Base-by-base conservation (phyloP, 169 alveolate genomes). In the Besnoitia besnoiti region DNA sequence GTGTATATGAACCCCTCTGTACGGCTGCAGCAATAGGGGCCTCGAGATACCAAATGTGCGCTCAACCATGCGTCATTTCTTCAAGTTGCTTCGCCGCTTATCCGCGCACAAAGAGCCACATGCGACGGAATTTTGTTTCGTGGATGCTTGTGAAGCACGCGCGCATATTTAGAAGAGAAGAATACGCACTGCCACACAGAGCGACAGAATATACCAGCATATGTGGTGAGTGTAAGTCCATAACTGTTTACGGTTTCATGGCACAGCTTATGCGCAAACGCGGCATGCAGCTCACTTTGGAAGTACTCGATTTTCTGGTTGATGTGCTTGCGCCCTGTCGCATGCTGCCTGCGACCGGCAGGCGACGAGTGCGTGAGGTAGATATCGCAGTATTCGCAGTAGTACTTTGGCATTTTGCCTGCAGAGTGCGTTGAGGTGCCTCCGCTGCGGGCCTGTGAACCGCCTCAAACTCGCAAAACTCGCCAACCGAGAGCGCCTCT, bases 311-410 rank as follows among this genome's bases (percentile, higher is more conserved):
- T 98, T 96, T 99, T 99, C 94, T 98, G 98, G 94, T 98, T 98
- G 61, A 98, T 98, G 94, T 99, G 99, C 95, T 98, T 98, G 85
- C 99, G 96, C 8, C 99, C 99, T 55, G 96, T 95, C 46, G 98
- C 96, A 91, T 99, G 99, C 95, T 99, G 99, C 92, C 98, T 97
- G 90, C 99, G 97, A 40, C 99, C 99, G 35, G 98, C 99, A 30
- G 99, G 99, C 30, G 99, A 98, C 90, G 99, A 98, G 95, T 99
- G 99, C 82, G 99, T 99, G 87, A 99, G 97, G 96, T 98, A 98
- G 89, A 99, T 99, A 90, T 99, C 99, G 95, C 99, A 99, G 96
- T 99, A 99, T 95, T 99, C 99, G 96, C 99, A 99, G 97, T 98
- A 99, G 96, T 96, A 99, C 96, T 99, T 99, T 35, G 99, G 99